Base-by-base conservation (phyloP, 306 rosid species). In the Amphicarpaea edgeworthii region DNA sequence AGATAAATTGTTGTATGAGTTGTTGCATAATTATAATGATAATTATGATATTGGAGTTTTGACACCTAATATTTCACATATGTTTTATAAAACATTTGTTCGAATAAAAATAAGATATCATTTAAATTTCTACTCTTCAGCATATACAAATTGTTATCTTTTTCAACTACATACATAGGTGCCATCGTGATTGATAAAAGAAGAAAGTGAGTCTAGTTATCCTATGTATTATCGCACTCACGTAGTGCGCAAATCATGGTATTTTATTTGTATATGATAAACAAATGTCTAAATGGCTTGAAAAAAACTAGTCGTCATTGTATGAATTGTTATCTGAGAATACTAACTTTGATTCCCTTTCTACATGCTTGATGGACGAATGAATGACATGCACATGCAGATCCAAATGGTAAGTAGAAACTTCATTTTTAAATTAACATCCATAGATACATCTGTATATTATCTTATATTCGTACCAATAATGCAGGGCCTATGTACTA, bases 331-430 rank as follows among this genome's bases (percentile, higher is more conserved):
- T 30, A 30, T 30, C 37, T 30, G 6, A 30, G 37, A 30, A 30
- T 28, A 28, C 78, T 79, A 80, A 79, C 60, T 71, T 54, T 32
- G 6, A 70, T 54, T 50, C 21, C 21, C 0, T 38, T 47, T 26
- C 62, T 74, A 49, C 68, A 70, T 75, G 68, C 41, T 69, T 38
- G 34, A 85, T 67, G 84, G 80, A 34, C 63, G 12, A 24, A 60
- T 46, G 30, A 68, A 73, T 57, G n/a, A 12, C 73, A 42, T 45
- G 50, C 17, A 12, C 73, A 42, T 45, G 50, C 82, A 91, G 96
- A 91, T 78, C 98, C 97, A 64, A 93, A 91, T 72, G 98, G 98
- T 93, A 58, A 88, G 96, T 76, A 1, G 3, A 66, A 20, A 37
- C 11, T n/a, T 12, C n/a, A 1, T 62, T 68, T 30, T 6, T 26